phyloP scores from a whole-genome alignment of 2,329 filamentous ascomycete genomes.

The Aureobasidium sp. region DNA sequence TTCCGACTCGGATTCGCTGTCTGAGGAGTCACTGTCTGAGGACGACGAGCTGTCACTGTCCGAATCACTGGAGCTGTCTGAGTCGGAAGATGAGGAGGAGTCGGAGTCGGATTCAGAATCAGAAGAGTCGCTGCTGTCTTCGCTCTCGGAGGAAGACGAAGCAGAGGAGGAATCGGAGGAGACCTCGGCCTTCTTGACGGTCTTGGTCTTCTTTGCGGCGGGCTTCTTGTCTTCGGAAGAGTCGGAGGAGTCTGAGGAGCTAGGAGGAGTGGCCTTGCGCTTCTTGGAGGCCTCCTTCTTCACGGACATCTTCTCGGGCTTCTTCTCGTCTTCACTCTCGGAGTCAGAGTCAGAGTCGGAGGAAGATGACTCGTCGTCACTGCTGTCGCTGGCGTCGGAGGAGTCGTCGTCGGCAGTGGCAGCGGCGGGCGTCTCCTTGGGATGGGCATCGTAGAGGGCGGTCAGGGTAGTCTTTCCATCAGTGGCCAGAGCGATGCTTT shows the following conservation, averaged over 20 bases:
- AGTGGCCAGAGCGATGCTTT: constrained; percentile 21
- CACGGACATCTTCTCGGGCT: constrained; percentile 13
- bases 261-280: constrained; percentile 16
- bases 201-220: constrained; percentile 25
- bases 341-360: constrained; percentile 17
- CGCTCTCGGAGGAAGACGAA: constrained; percentile 13
- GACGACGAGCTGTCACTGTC: not conserved
- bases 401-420: constrained; percentile 16
- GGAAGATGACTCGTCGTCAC: constrained; percentile 4
- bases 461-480: constrained; percentile 18
- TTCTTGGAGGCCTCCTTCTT: constrained; percentile 11
- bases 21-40: not conserved
- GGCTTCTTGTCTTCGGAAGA: constrained; percentile 20
- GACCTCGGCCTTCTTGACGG: constrained; percentile 15
- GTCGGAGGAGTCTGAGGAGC: not conserved
- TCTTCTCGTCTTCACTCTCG: constrained; percentile 16
- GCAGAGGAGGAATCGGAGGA: constrained; percentile 17
- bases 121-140: constrained; percentile 9
- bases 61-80: constrained; percentile 17
- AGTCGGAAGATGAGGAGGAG: constrained; percentile 21
- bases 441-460: constrained; percentile 22
- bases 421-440: constrained; percentile 17
- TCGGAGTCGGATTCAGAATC: constrained; percentile 19
- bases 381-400: constrained; percentile 16
- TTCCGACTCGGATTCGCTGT: not conserved